Percentiles rank a stretch among this genome's conserved stretches.
phyloP scores from a whole-genome alignment of 768 basidiomycete species.

The Hirschioporus abietinus region DNA sequence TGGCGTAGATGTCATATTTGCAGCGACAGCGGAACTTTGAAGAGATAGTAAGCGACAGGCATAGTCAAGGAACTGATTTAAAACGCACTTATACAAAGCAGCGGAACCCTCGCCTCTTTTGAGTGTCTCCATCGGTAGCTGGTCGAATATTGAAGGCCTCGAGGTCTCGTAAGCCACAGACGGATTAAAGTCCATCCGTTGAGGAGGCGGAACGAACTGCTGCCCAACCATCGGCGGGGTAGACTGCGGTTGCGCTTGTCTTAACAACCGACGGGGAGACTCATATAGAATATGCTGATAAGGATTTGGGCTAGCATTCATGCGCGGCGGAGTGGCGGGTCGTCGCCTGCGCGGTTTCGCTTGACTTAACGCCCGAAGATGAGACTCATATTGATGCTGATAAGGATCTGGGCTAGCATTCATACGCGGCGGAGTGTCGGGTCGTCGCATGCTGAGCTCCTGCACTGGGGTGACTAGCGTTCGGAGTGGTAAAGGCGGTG shows the following conservation, averaged over 20 bases:
- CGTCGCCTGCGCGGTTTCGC: not conserved
- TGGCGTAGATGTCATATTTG: conserved; percentile 27
- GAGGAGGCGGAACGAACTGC: conserved; percentile 8
- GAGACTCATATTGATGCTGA: too few relatives aligned
- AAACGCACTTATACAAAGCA: conserved; percentile 54
- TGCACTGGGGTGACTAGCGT: conserved; percentile 14
- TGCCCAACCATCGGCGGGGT: conserved; percentile 5
- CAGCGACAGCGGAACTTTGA: conserved; percentile 48
- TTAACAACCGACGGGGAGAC: conserved; percentile 10
- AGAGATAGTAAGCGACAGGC: conserved; percentile 6
- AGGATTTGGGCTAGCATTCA: conserved; percentile 9
- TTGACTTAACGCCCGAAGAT: too few relatives aligned
- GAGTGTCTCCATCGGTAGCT: conserved; percentile 10
- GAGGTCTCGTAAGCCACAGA: conserved; percentile 38
- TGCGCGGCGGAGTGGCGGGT: conserved; percentile 14
- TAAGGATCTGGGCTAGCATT: conserved; percentile 12
- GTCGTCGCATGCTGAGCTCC: conserved; percentile 6
- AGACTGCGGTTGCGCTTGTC: conserved; percentile 14
- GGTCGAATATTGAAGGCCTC: conserved; percentile 14
- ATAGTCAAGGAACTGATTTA: not conserved
- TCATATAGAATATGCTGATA: conserved; percentile 17
- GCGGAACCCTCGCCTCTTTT: conserved; percentile 23
- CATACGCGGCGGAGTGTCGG: conserved; percentile 13
- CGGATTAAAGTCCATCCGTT: conserved; percentile 34
- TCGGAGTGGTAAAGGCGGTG: conserved; percentile 17